Conservation (phyloP, 225 moss, liverwort and hornwort species). For the Marchantia polymorpha region DNA sequence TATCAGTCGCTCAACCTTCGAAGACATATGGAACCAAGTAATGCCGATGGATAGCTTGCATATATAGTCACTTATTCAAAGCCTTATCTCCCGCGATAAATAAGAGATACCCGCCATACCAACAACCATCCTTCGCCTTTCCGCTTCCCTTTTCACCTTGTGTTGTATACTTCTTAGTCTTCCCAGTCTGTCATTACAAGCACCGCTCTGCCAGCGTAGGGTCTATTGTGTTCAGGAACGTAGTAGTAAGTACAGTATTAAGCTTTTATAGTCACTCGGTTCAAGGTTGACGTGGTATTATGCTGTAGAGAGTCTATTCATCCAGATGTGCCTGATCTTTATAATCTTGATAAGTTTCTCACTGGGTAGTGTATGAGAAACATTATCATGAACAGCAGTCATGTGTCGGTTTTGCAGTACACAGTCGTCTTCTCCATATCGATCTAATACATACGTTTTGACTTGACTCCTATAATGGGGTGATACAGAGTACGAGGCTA, state of each 20-base stretch:
- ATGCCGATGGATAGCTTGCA: background rate
- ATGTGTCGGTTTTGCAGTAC: background rate
- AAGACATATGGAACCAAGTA: slow-evolving; percentile 85
- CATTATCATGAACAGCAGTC: background rate
- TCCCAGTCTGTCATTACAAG: too few species aligned
- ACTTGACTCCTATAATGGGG: background rate
- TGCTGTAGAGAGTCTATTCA: background rate
- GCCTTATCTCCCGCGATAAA: too few species aligned
- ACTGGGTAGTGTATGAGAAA: background rate
- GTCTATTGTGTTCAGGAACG: too few species aligned
- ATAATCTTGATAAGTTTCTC: too few species aligned
- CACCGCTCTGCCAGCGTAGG: too few species aligned
- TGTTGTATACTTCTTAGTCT: too few species aligned
- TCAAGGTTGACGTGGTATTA: background rate
- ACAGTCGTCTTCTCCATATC: background rate
- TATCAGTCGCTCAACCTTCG: slow-evolving; percentile 65
- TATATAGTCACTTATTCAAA: background rate
- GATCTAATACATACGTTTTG: background rate
- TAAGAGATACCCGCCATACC: too few species aligned
- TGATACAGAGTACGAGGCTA: slow-evolving; percentile 41
- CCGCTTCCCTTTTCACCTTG: too few species aligned
- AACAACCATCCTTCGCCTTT: background rate
- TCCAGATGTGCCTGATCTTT: background rate
- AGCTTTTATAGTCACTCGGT: too few species aligned
- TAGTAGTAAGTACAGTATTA: too few species aligned